Evolutionary conservation across 805 yeast genomes (phyloP).

Genomic region (Myxozyma kluyveri): DNA sequence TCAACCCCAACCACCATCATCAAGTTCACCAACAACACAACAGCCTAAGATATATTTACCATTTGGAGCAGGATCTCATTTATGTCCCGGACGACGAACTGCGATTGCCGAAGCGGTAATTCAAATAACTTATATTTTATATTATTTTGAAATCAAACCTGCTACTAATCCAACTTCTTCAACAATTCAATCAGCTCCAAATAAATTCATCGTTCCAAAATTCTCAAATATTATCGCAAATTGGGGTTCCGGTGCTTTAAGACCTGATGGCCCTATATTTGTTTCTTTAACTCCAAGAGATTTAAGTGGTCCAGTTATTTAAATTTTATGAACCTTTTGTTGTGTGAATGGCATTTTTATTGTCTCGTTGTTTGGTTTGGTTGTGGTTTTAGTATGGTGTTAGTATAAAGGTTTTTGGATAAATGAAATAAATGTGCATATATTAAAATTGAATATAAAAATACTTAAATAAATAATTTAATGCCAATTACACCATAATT

Average conservation of each 20-base stretch:
- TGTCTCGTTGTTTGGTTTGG: too few species aligned
- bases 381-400: too few species aligned
- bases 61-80: constrained; percentile 15
- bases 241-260: neutral
- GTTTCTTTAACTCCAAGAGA: neutral
- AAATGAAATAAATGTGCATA: too few species aligned
- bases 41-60: constrained; percentile 9
- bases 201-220: neutral
- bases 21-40: neutral
- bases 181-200: too few species aligned
- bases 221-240: neutral
- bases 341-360: too few species aligned
- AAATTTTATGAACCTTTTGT: neutral
- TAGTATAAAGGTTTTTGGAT: too few species aligned
- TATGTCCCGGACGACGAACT: constrained; percentile 23
- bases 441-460: too few species aligned
- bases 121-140: constrained; percentile 19
- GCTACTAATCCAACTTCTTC: neutral
- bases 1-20: neutral
- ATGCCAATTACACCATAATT: too few species aligned
- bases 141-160: constrained; percentile 20
- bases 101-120: constrained; percentile 23
- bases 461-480: too few species aligned
- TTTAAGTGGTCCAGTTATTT: neutral
- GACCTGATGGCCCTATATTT: neutral